These are phyloP conservation scores for Paratrypanosoma confusum DNA, from an alignment of 208 protist genomes.

Conservation along the genomic window DNA sequence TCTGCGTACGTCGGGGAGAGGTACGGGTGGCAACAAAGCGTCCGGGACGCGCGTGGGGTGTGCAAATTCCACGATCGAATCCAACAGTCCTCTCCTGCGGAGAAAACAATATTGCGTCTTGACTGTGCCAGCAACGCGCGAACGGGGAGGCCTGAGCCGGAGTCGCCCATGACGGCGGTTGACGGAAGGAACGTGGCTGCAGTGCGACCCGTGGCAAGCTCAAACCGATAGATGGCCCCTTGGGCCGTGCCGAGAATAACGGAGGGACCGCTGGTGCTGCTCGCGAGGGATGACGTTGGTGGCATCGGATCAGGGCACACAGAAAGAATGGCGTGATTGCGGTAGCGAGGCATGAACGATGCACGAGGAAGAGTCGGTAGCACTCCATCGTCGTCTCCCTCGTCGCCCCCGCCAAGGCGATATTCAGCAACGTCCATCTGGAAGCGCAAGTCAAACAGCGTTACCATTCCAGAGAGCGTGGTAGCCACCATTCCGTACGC, in stretches of 20 bases:
- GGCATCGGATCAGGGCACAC: conserved; percentile 19
- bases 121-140: conserved; percentile 42
- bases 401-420: not conserved
- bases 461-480: conserved; percentile 27
- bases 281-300: conserved; percentile 4
- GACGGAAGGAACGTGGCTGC: no score
- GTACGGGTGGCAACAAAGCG: conserved; percentile 23
- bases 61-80: conserved; percentile 43
- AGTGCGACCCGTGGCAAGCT: conserved; percentile 8
- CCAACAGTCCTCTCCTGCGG: conserved; percentile 50
- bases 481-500: conserved; percentile 27
- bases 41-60: conserved; percentile 16
- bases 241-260: conserved; percentile 32
- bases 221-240: conserved; percentile 9
- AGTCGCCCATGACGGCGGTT: no score
- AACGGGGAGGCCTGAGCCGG: no score
- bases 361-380: not conserved
- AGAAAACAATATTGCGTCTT: conserved; percentile 27
- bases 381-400: not conserved
- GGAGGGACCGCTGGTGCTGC: conserved; percentile 8
- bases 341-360: no score
- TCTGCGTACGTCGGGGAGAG: conserved; percentile 18
- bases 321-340: conserved; percentile 32
- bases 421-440: conserved; percentile 24
- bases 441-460: conserved; percentile 68